These are phyloP conservation scores for Xerocomus amazonicus DNA, from an alignment of 1,284 basidiomycete species.

Conservation along the genomic window DNA sequence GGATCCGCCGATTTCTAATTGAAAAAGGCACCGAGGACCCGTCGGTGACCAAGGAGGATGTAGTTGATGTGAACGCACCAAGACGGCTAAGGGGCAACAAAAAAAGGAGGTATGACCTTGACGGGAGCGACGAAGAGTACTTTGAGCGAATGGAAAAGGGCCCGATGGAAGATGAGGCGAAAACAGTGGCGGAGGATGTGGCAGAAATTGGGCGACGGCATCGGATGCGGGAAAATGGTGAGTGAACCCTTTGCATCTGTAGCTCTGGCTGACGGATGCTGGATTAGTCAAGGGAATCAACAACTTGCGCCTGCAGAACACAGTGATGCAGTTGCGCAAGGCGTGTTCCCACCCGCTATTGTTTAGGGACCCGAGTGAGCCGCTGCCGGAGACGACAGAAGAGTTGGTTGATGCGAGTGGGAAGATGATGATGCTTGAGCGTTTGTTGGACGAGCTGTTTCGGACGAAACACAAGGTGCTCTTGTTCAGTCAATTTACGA, in stretches of 20 bases:
- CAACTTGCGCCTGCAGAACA: constrained; percentile 89
- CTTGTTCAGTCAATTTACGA: constrained; percentile 93
- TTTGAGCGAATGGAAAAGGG: constrained; percentile 60
- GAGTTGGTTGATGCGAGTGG: constrained; percentile 84
- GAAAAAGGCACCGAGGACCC: constrained; percentile 31
- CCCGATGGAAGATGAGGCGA: constrained; percentile 37
- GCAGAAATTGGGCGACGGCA: constrained; percentile 51
- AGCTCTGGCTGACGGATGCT: constrained; percentile 1
- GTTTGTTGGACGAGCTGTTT: constrained; percentile 85
- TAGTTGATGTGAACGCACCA: constrained; percentile 27
- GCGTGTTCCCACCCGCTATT: constrained; percentile 93
- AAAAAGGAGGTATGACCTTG: constrained; percentile 28
- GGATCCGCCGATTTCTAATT: constrained; percentile 65
- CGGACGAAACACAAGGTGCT: constrained; percentile 84
- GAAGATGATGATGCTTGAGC: constrained; percentile 95
- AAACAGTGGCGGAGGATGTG: constrained; percentile 39
- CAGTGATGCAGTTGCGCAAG: constrained; percentile 93
- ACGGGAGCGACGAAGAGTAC: constrained; percentile 65
- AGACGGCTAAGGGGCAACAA: constrained; percentile 34
- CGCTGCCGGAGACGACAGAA: constrained; percentile 46
- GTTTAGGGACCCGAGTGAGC: constrained; percentile 79
- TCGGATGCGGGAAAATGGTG: constrained; percentile 58
- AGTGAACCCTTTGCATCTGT: constrained; percentile 2
- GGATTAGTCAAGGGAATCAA: constrained; percentile 75
- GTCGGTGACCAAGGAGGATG: constrained; percentile 17